These are phyloP conservation scores for Teratosphaeria epicoccoides DNA, from an alignment of 2,329 filamentous ascomycete species.

Conservation along the genomic window DNA sequence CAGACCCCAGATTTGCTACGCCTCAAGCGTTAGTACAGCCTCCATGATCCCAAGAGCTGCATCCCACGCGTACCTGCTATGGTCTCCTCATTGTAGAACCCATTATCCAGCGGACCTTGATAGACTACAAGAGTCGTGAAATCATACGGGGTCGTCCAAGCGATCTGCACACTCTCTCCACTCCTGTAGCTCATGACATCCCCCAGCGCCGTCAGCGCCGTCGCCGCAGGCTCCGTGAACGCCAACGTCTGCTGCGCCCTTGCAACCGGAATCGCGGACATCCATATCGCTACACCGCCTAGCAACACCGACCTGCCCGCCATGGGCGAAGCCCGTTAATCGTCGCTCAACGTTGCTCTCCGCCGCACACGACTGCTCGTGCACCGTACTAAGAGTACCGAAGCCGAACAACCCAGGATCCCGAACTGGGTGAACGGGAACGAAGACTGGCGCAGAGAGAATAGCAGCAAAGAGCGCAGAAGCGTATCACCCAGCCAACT, in stretches of 20 bases:
- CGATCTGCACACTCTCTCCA: constrained; percentile 5
- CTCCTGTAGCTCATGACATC: background rate
- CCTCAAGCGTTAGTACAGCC: background rate
- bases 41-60: background rate
- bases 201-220: constrained; percentile 4
- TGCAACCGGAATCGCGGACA: background rate
- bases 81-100: background rate
- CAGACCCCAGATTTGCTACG: background rate
- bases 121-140: constrained; percentile 5
- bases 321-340: background rate
- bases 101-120: constrained; percentile 6
- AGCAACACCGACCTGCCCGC: background rate
- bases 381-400: background rate
- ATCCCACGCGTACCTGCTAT: constrained; percentile 5
- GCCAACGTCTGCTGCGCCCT: background rate
- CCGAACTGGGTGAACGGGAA: background rate
- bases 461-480: background rate
- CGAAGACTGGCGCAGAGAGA: background rate
- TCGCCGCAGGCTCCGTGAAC: constrained; percentile 5
- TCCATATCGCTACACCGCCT: background rate
- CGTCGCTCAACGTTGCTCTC: background rate
- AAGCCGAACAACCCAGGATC: too few species aligned
- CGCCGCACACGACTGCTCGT: background rate
- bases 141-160: constrained; percentile 5
- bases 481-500: background rate